phyloP scores from a whole-genome alignment of 2,329 filamentous ascomycete genomes.

The Alternaria hordeiaustralica region DNA sequence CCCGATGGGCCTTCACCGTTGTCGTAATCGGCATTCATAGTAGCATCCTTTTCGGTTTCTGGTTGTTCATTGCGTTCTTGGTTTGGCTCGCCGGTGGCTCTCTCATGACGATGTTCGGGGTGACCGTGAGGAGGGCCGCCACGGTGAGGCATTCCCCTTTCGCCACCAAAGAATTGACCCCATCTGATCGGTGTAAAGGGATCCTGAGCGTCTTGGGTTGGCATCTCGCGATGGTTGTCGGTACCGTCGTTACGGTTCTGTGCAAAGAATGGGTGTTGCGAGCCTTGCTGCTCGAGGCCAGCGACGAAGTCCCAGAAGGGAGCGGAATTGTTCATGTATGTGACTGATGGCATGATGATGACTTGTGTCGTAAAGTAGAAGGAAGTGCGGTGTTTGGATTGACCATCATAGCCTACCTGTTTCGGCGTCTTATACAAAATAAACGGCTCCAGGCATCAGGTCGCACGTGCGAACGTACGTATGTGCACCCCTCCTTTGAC shows the following conservation, averaged over 20 bases:
- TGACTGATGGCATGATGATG: conserved; percentile 58
- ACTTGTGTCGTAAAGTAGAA: conserved; percentile 5
- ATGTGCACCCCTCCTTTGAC: conserved; percentile 17
- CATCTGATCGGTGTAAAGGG: conserved; percentile 44
- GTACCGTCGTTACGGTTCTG: conserved; percentile 41
- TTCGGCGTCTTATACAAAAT: conserved; percentile 33
- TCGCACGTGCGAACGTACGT: conserved; percentile 40
- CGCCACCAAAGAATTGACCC: conserved; percentile 38
- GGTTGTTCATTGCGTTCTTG: conserved; percentile 10
- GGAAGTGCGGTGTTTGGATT: conserved; percentile 4
- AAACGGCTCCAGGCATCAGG: conserved; percentile 34
- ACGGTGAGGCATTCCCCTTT: conserved; percentile 35
- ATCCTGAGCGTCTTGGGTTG: conserved; percentile 19
- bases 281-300: conserved; percentile 56
- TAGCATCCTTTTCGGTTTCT: conserved; percentile 15
- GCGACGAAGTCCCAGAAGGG: conserved; percentile 65
- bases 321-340: conserved; percentile 60
- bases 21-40: conserved; percentile 27
- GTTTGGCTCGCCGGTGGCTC: conserved; percentile 5
- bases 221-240: conserved; percentile 30
- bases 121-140: conserved; percentile 36
- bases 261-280: conserved; percentile 54
- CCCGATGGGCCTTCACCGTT: conserved; percentile 42
- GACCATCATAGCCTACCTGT: conserved; percentile 17
- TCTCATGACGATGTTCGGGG: conserved; percentile 29